Evolutionary conservation across 2,329 filamentous ascomycete genomes (phyloP).

Genomic region (Hypoxylon sp.): DNA sequence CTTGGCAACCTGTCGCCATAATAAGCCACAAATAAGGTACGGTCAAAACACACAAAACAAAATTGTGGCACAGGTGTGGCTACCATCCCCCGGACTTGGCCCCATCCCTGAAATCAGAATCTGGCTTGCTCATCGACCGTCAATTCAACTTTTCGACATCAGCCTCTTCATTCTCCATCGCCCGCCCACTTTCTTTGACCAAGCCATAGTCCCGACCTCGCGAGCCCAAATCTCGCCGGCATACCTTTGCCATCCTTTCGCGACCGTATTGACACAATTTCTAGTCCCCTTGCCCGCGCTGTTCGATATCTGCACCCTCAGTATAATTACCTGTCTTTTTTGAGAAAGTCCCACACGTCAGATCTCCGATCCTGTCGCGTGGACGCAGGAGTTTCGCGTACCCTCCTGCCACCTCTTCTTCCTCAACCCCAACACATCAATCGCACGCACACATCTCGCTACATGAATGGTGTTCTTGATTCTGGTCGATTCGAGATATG

Average conservation of each 20-base stretch:
- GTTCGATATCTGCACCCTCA: constrained; percentile 36
- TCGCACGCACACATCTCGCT: constrained; percentile 45
- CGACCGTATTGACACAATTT: constrained; percentile 45
- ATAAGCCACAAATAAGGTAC: constrained; percentile 16
- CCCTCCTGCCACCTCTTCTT: constrained; percentile 40
- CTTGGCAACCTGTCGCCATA: not conserved
- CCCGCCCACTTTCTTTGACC: constrained; percentile 36
- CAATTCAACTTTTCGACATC: constrained; percentile 53
- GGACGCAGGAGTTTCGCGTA: constrained; percentile 55
- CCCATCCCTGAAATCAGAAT: constrained; percentile 51
- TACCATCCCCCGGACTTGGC: constrained; percentile 40
- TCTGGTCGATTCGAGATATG: constrained; percentile 63
- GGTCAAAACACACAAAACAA: constrained; percentile 27
- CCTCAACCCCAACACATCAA: constrained; percentile 44
- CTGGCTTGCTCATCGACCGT: constrained; percentile 49
- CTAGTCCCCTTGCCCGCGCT: constrained; percentile 27
- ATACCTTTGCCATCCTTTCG: constrained; percentile 39
- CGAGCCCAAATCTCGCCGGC: constrained; percentile 29
- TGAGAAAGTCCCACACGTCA: constrained; percentile 54
- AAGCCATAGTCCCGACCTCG: constrained; percentile 32
- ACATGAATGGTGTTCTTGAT: constrained; percentile 58
- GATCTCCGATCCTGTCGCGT: constrained; percentile 56
- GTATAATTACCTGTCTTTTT: constrained; percentile 33
- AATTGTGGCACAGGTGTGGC: constrained; percentile 41
- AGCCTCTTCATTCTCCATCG: constrained; percentile 51